Percentiles rank a stretch among this genome's conserved stretches.
phyloP scores from a whole-genome alignment of 116 monocot genomes.

The Dioscorea cayenensis region DNA sequence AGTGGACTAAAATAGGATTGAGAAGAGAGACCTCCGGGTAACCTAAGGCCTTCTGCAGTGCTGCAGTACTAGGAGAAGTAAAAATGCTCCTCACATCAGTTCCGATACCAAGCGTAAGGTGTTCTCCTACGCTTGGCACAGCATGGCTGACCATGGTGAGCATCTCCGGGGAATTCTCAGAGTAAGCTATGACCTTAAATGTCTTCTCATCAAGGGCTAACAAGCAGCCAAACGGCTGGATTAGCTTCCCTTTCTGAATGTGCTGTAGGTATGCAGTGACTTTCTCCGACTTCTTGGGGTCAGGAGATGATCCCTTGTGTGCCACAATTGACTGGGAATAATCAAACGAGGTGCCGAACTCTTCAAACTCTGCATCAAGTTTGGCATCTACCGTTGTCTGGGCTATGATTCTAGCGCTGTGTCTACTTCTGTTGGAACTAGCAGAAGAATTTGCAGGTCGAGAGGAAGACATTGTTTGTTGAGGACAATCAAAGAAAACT shows the following conservation, averaged over 20 bases:
- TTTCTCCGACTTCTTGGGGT: slow-evolving; percentile 20
- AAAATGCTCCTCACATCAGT: slow-evolving; percentile 55
- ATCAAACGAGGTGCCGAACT: slow-evolving; percentile 47
- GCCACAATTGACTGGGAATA: slow-evolving; percentile 45
- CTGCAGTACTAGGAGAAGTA: slow-evolving; percentile 48
- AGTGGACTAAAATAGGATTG: slow-evolving; percentile 83
- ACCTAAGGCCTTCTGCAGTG: slow-evolving; percentile 59
- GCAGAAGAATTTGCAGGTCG: slow-evolving; percentile 35
- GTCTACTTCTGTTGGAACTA: slow-evolving; percentile 40
- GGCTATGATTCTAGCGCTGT: slow-evolving; percentile 55
- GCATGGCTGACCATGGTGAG: slow-evolving; percentile 68
- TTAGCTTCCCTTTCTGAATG: slow-evolving; percentile 64
- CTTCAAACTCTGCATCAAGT: slow-evolving; percentile 70
- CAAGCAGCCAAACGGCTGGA: slow-evolving; percentile 87
- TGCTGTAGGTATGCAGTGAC: slow-evolving; percentile 59
- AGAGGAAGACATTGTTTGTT: slow-evolving; percentile 25
- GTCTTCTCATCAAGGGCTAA: slow-evolving; percentile 62
- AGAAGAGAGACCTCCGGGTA: slow-evolving; percentile 66
- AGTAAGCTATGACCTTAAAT: slow-evolving; percentile 62
- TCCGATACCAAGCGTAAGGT: slow-evolving; percentile 49
- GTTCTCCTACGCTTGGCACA: slow-evolving; percentile 62
- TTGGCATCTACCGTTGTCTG: slow-evolving; percentile 73
- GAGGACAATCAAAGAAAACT: not conserved
- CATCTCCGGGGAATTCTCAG: slow-evolving; percentile 82
- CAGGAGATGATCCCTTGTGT: not conserved